Percentiles rank a stretch among this genome's conserved stretches.
phyloP scores from a whole-genome alignment of 2,329 filamentous ascomycete genomes.

The Exutisphaerella laricina region DNA sequence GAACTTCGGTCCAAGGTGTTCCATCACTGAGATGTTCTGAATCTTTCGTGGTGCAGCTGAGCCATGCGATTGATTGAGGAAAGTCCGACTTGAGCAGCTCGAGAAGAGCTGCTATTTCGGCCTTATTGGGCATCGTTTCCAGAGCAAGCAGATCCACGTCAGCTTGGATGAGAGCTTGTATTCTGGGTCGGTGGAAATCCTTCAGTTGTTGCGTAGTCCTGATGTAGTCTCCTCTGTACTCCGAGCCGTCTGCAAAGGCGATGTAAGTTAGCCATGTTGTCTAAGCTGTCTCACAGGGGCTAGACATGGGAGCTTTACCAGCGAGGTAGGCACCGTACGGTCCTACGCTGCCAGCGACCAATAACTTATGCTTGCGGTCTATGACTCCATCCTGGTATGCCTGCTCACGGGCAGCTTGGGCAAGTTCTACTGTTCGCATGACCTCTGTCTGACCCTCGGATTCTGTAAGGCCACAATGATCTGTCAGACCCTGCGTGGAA shows the following conservation, averaged over 20 bases:
- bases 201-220: slow-evolving; percentile 30
- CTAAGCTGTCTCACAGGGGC: too few relatives aligned
- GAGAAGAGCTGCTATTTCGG: slow-evolving; percentile 38
- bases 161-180: slow-evolving; percentile 38
- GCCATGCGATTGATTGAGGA: slow-evolving; percentile 35
- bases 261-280: too few relatives aligned
- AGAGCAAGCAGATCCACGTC: slow-evolving; percentile 42
- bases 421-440: slow-evolving; percentile 38
- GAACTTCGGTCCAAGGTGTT: slow-evolving; percentile 34
- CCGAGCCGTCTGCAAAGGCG: slow-evolving; percentile 42
- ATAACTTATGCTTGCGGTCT: slow-evolving; percentile 17
- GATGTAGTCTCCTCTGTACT: slow-evolving; percentile 43
- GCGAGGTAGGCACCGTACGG: slow-evolving; percentile 47
- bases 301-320: too few relatives aligned
- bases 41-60: slow-evolving; percentile 40
- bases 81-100: slow-evolving; percentile 38
- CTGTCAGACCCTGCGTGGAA: slow-evolving; percentile 36
- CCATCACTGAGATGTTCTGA: slow-evolving; percentile 39
- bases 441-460: slow-evolving; percentile 35
- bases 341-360: slow-evolving; percentile 44
- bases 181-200: slow-evolving; percentile 41
- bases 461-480: slow-evolving; percentile 35
- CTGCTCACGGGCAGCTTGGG: slow-evolving; percentile 35
- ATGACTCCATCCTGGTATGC: slow-evolving; percentile 20
- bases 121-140: slow-evolving; percentile 42